phyloP scores from a whole-genome alignment of 2,329 filamentous ascomycete genomes.

The Calycina herbarum region DNA sequence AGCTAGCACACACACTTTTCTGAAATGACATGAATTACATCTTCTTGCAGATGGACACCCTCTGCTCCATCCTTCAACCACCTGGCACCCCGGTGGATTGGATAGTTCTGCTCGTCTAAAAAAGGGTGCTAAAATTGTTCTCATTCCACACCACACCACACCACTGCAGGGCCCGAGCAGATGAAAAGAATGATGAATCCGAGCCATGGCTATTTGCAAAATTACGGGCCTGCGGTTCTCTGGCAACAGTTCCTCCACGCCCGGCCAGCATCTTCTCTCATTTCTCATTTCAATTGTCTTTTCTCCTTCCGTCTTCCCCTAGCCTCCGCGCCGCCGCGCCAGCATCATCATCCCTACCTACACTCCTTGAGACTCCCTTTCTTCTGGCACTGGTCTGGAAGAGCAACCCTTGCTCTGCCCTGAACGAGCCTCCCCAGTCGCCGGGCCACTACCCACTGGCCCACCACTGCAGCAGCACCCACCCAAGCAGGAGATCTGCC shows the following conservation, averaged over 20 bases:
- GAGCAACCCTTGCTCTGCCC: background rate
- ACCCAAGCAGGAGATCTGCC: conserved; percentile 26
- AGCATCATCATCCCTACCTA: conserved; percentile 26
- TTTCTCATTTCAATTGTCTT: conserved; percentile 35
- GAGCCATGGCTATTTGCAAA: conserved; percentile 13
- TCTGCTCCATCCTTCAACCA: background rate
- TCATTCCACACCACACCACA: conserved; percentile 5
- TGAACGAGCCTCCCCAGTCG: conserved; percentile 15
- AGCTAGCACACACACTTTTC: background rate
- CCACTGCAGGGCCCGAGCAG: background rate
- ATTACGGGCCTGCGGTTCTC: conserved; percentile 5
- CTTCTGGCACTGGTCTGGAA: background rate
- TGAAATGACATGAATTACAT: conserved; percentile 1
- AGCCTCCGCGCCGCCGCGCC: conserved; percentile 27
- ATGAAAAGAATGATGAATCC: conserved; percentile 3
- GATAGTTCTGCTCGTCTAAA: conserved; percentile 18
- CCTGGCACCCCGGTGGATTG: background rate
- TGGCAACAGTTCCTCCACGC: conserved; percentile 7
- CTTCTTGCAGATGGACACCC: background rate
- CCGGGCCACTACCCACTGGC: conserved; percentile 24
- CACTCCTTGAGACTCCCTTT: background rate
- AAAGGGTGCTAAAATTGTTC: conserved; percentile 8
- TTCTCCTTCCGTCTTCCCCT: conserved; percentile 34
- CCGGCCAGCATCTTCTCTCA: conserved; percentile 3
- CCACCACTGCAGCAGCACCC: background rate